phyloP scores from a whole-genome alignment of 371 early-diverging fungal genomes.

The Polyrhizophydium stewartii region DNA sequence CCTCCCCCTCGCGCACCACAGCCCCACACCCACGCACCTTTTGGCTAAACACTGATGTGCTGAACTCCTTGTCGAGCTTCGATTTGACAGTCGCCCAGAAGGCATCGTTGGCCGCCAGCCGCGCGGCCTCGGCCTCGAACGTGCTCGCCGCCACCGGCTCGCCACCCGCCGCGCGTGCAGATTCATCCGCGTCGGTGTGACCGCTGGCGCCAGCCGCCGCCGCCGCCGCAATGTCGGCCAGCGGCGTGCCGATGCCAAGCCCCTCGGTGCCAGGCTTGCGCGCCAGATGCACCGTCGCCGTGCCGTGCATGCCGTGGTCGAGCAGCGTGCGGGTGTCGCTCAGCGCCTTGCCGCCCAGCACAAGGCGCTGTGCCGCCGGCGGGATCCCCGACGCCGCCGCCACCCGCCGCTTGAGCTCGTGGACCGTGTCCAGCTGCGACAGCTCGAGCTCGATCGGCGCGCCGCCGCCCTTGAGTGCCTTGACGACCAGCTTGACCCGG shows the following conservation, averaged over 20 bases:
- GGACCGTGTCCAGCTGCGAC: conserved; percentile 2
- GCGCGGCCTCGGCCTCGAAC: no score
- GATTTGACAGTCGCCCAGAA: no score
- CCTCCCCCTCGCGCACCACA: no score
- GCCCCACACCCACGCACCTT: no score
- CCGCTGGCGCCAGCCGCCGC: no score
- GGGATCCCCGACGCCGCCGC: neutral
- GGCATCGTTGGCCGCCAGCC: no score
- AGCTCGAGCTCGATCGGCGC: neutral
- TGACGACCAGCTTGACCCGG: conserved; percentile 7
- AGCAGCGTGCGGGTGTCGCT: conserved; percentile 5
- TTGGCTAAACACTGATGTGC: neutral
- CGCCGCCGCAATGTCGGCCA: no score
- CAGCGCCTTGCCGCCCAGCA: conserved; percentile 13
- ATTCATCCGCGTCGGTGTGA: no score
- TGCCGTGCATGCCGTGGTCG: conserved; percentile 6
- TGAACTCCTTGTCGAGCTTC: no score
- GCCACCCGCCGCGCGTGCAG: no score
- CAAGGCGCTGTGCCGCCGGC: conserved; percentile 5
- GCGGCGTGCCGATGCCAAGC: neutral
- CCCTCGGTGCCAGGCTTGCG: neutral
- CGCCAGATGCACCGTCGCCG: conserved; percentile 10
- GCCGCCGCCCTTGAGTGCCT: conserved; percentile 10
- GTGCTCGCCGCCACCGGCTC: no score
- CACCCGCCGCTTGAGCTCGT: conserved; percentile 6